Evolutionary conservation across 352 stramenopile species (phyloP), one percentile per base, ranked within the genome.

Genomic region (Phytophthora podocarpi): DNA sequence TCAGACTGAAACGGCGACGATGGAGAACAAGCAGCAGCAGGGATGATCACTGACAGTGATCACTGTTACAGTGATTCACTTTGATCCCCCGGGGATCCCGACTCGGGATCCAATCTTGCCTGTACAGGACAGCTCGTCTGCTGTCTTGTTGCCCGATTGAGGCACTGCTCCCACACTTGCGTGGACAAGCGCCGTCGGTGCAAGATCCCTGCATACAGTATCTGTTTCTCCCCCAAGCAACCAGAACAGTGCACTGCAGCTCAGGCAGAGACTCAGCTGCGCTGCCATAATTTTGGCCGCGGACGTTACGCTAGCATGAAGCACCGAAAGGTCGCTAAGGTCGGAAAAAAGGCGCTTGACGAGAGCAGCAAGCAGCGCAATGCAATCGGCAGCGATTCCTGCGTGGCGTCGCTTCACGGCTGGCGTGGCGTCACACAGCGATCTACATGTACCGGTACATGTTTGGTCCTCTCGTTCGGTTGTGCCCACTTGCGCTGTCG

Each of bases 301-400:
- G n/a, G 15, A 34, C 32, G 41, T 61, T 61, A 54, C 53, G 32
- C 20, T 45, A 64, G 32, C 60, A 58, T 61, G 36, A 58, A 49
- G 49, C 40, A 6, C 39, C 27, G 3, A 70, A 74, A 70, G 49
- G 60, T 10, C 45, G 32, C 31, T 20, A 30, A 36, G 53, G 54
- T 55, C 42, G 35, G 39, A 61, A 62, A 49, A 63, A 65, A 64
- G 47, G 40, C 43, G 28, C 28, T 30, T 49, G 28, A 52, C 28
- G n/a, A 47, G 15, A 35, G 52, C 27, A 28, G 20, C 39, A 31
- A 15, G 40, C 30, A n/a, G n/a, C n/a, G n/a, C n/a, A n/a, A n/a
- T 37, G 31, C 31, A 37, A 43, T 43, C 21, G n/a, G 37, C n/a
- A 43, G 37, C n/a, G 37, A 9, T 15, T 37, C 16, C 31, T n/a